Percentiles rank a stretch among this genome's conserved stretches.
Conservation (phyloP, 345 rosid genomes). For the Schrenkiella parvula region DNA sequence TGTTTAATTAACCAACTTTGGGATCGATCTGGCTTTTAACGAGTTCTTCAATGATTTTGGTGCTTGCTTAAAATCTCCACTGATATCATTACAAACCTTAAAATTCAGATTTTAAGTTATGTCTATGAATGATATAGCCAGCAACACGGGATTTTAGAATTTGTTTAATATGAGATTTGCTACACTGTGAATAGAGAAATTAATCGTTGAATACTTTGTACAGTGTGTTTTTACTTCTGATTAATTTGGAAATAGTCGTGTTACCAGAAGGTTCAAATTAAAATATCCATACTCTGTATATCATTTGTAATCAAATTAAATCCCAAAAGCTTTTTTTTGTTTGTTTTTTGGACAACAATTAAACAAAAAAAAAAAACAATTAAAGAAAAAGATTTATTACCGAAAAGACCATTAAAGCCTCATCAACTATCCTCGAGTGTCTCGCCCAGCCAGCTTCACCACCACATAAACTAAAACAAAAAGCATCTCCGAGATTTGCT, state of each 20-base stretch:
- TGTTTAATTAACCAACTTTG: not conserved
- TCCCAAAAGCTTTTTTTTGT: not conserved
- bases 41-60: no score
- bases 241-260: not conserved
- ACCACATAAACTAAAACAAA: not conserved
- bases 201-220: not conserved
- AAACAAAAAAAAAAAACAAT: not conserved
- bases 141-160: no score
- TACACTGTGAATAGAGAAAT: not conserved
- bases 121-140: no score
- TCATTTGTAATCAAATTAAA: not conserved
- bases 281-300: not conserved
- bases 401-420: conserved; percentile 9
- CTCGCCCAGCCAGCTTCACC: conserved; percentile 21
- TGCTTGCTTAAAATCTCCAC: no score
- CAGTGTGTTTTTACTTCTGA: not conserved
- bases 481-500: not conserved
- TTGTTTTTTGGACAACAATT: not conserved
- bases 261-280: not conserved
- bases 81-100: no score
- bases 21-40: not conserved
- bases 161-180: not conserved
- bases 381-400: no score
- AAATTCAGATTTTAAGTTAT: no score
- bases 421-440: conserved; percentile 13